These are phyloP conservation scores for Colletotrichum sp. DNA, from an alignment of 2,329 filamentous ascomycete genomes.

Conservation along the genomic window DNA sequence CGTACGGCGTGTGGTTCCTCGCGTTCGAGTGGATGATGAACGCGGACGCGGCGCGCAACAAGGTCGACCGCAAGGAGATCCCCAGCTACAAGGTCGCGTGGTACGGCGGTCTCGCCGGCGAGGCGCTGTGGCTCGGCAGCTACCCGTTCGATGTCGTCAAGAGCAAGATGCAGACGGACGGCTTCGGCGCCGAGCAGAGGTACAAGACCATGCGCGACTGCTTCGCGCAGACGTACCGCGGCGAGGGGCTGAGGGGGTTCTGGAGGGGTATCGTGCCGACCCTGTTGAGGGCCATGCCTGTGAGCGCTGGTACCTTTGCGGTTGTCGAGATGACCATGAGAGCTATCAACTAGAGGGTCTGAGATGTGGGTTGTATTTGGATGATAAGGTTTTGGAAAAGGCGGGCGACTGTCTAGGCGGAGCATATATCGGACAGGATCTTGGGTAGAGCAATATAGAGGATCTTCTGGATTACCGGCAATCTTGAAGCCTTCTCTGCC, in stretches of 20 bases:
- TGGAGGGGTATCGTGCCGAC: conserved; percentile 96
- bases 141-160: conserved; percentile 98
- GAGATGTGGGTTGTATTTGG: not conserved
- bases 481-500: fast-evolving
- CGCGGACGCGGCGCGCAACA: conserved; percentile 79
- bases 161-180: conserved; percentile 99
- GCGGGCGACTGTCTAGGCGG: not conserved
- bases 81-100: conserved; percentile 85
- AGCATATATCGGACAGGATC: not conserved
- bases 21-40: conserved; percentile 98
- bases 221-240: conserved; percentile 80
- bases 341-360: conserved; percentile 51
- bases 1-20: conserved; percentile 95
- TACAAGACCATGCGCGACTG: conserved; percentile 88
- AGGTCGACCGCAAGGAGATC: conserved; percentile 76
- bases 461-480: not conserved
- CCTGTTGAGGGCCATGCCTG: conserved; percentile 92
- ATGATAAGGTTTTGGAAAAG: not conserved
- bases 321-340: conserved; percentile 75
- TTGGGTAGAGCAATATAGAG: not conserved
- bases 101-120: conserved; percentile 92
- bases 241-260: conserved; percentile 82
- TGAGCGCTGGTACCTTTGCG: conserved; percentile 96
- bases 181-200: conserved; percentile 73
- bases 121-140: conserved; percentile 89